Conservation (phyloP, 805 yeast species). For the Candida fluviatilis region DNA sequence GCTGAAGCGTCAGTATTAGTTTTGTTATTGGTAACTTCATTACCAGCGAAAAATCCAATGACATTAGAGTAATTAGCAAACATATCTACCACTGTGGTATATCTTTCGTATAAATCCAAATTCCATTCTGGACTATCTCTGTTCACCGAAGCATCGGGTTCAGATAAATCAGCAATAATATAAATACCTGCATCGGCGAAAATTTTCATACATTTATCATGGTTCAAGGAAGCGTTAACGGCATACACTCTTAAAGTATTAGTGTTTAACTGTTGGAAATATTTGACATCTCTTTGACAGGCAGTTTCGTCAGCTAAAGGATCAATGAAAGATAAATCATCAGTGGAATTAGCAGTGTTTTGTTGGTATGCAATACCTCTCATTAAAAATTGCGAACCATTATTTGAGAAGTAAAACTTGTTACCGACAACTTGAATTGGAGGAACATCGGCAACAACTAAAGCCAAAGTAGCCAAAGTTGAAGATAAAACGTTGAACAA, state of each 20-base stretch:
- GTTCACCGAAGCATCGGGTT: slow-evolving; percentile 74
- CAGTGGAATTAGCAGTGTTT: slow-evolving; percentile 27
- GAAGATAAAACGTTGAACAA: slow-evolving; percentile 4
- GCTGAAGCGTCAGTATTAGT: slow-evolving; percentile 88
- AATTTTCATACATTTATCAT: slow-evolving; percentile 37
- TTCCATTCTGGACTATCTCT: slow-evolving; percentile 81
- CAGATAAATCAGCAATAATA: slow-evolving; percentile 44
- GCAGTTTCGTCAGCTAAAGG: slow-evolving; percentile 40
- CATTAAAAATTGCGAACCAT: slow-evolving; percentile 42
- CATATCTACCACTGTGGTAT: slow-evolving; percentile 76
- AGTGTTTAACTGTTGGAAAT: slow-evolving; percentile 34
- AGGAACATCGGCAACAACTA: slow-evolving; percentile 19
- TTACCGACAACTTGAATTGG: slow-evolving; percentile 39
- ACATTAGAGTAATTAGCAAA: slow-evolving; percentile 76
- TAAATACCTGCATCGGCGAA: slow-evolving; percentile 45
- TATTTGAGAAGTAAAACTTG: slow-evolving; percentile 38
- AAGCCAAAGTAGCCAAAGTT: slow-evolving; percentile 6
- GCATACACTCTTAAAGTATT: slow-evolving; percentile 43
- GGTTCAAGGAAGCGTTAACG: slow-evolving; percentile 33
- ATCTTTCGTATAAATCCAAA: slow-evolving; percentile 65
- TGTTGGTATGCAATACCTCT: slow-evolving; percentile 44
- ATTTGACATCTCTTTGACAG: slow-evolving; percentile 41
- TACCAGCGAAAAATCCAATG: slow-evolving; percentile 95
- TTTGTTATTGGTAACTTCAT: slow-evolving; percentile 86
- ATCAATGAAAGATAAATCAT: slow-evolving; percentile 22